Evolutionary conservation across 148 eudicot genomes (phyloP), one percentile per base, ranked within the genome.

Genomic region (Camellia sinensis): DNA sequence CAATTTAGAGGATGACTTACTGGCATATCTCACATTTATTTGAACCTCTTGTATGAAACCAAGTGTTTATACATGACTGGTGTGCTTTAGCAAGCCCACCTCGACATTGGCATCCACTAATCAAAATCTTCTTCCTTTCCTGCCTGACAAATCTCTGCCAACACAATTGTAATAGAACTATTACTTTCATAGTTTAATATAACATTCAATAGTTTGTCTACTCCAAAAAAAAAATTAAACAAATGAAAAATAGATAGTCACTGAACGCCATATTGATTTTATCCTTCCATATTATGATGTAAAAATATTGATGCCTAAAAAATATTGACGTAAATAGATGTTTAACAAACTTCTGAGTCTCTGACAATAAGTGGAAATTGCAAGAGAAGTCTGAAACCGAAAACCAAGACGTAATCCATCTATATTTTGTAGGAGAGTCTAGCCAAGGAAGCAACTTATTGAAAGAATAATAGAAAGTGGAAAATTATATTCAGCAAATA

Each of bases 1-100:
- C 3, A 62, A 75, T 61, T 44, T 15, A 73, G 52, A 53, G 37
- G 40, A 59, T 50, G 44, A 84, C 86, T 66, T 80, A 84, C 84
- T 81, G 84, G 84, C 87, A 84, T 81, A 81, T 81, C 77, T 84
- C 87, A 45, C 84, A 84, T 68, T 60, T 81, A 75, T 84, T 84
- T 57, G 87, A 84, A 62, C 84, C 87, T 61, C 82, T 76, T n/a
- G 67, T 74, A 70, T 2, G 73, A 65, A 84, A 84, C 87, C 87
- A 84, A 63, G 80, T 78, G 59, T 50, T 29, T 78, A 81, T 84
- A 69, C 87, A 84, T 21, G 87, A 81, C 54, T 41, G 52, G 22
- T 81, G 84, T 46, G 87, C 87, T 61, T 81, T 81, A n/a, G 87
- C 82, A 68, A 84, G 79, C 46, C 82, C 87, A 52, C 87, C 87